phyloP scores from a whole-genome alignment of 805 yeast species.

The Barnettozyma wickerhamii region DNA sequence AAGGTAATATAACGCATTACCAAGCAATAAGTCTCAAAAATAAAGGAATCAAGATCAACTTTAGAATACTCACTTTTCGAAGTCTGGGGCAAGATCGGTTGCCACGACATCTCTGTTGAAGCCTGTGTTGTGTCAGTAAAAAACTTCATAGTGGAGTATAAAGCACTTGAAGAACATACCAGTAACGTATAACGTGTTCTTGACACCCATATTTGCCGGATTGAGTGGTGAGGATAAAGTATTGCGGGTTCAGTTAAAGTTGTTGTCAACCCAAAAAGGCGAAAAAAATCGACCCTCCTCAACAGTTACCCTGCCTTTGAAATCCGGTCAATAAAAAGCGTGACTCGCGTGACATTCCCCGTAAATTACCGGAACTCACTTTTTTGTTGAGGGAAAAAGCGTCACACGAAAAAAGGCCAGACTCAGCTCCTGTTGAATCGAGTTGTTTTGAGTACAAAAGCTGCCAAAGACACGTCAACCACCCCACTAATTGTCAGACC shows the following conservation, averaged over 20 bases:
- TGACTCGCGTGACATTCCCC: too few species aligned
- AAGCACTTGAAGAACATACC: slow-evolving; percentile 27
- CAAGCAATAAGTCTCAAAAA: slow-evolving; percentile 4
- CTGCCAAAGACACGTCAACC: not conserved
- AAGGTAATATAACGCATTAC: not conserved
- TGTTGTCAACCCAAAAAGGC: not conserved
- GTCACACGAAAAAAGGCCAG: not conserved
- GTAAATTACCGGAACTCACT: too few species aligned
- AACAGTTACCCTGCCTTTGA: too few species aligned
- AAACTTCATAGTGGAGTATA: not conserved
- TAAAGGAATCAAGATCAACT: slow-evolving; percentile 4
- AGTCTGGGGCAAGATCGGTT: slow-evolving; percentile 52
- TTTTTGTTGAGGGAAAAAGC: too few species aligned
- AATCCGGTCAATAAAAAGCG: too few species aligned
- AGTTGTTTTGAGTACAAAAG: too few species aligned
- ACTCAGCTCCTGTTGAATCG: too few species aligned
- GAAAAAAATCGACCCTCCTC: too few species aligned
- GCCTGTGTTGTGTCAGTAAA: slow-evolving; percentile 24
- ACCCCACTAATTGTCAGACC: too few species aligned
- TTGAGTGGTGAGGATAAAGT: too few species aligned
- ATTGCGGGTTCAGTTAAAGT: not conserved
- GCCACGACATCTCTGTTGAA: slow-evolving; percentile 51
- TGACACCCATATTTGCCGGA: slow-evolving; percentile 21
- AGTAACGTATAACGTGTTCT: slow-evolving; percentile 47
- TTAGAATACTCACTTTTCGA: slow-evolving; percentile 49